Base-by-base conservation (phyloP, 257 asterid genomes). In the Solanum neorickii region DNA sequence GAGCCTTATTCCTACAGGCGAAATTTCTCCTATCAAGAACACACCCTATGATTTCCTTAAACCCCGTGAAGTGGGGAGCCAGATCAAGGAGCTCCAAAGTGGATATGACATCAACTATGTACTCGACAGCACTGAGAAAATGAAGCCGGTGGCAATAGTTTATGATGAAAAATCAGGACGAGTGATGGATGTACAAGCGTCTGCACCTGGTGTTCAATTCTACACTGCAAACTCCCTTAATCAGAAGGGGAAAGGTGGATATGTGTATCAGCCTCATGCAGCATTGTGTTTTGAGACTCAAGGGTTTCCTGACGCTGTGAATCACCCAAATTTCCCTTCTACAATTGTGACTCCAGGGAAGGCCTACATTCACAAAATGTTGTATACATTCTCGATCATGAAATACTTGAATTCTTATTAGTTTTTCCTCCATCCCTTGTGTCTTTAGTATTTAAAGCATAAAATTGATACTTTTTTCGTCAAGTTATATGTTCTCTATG, bases 241-340 rank as follows among this genome's bases (percentile, higher is more conserved):
- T 37, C 46, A 87, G 21, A 68, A 39, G 52, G 91, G 89, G 0
- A 89, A 89, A 80, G 87, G 87, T 23, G 91, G 89, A 37, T 35
- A 39, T 8, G 35, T 78, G 25, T 89, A 84, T 41, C 83, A 69
- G 29, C 73, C 88, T 49, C 76, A 78, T 31, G 49, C 83, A 7
- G 91, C 88, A 9, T 77, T 76, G 25, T 66, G 68, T 82, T 85
- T 89, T 6, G 89, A 77, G 60, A 83, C 89, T 60, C 89, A 84
- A 70, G 89, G 87, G 1, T 89, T 35, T 41, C 88, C 91, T 1
- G 89, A 87, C 37, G 83, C 89, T 23, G 88, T 87, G 77, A 89
- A 87, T 72, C 89, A 87, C 37, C 89, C 83, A 13, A 86, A 84
- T 46, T 87, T 89, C 56, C 89, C 89, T 27, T 35, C 73, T 10